Evolutionary conservation across 2,329 filamentous ascomycete species (phyloP).

Genomic region (Colletotrichum scovillei): DNA sequence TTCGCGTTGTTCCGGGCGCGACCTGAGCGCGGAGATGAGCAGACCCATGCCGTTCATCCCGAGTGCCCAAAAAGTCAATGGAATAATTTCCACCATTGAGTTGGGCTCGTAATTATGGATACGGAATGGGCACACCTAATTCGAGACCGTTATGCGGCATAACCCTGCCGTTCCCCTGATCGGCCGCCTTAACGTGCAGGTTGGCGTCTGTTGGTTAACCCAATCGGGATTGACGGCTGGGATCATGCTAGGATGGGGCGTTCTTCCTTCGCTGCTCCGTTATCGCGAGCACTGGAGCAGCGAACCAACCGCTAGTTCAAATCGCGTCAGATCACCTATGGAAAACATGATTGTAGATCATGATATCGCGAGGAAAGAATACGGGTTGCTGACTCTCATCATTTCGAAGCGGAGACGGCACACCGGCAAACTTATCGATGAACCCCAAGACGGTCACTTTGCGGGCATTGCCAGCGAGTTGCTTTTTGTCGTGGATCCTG

Average conservation of each 20-base stretch:
- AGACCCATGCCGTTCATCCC: constrained; percentile 22
- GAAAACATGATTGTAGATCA: constrained; percentile 16
- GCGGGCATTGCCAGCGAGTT: background rate
- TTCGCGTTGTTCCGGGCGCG: background rate
- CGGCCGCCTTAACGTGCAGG: constrained; percentile 17
- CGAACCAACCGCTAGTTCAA: background rate
- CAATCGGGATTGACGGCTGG: constrained; percentile 12
- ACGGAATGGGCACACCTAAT: constrained; percentile 16
- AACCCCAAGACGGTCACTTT: background rate
- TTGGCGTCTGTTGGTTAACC: constrained; percentile 18
- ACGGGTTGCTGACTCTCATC: background rate
- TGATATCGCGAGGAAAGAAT: constrained; percentile 8
- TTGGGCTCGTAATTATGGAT: constrained; percentile 34
- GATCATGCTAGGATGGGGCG: constrained; percentile 12
- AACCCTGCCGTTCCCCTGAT: constrained; percentile 29
- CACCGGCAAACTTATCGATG: background rate
- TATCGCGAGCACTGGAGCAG: background rate
- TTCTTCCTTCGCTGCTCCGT: background rate
- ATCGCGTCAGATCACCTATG: constrained; percentile 9
- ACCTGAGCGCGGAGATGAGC: constrained; percentile 29
- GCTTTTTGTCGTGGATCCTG: background rate
- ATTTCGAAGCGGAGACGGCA: background rate
- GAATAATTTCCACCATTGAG: constrained; percentile 8
- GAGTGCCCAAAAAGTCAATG: constrained; percentile 3
- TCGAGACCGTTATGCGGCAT: constrained; percentile 18